Evolutionary conservation across 495 filamentous ascomycete genomes (phyloP).

Genomic region (Podospora bellae-mahoneyi): DNA sequence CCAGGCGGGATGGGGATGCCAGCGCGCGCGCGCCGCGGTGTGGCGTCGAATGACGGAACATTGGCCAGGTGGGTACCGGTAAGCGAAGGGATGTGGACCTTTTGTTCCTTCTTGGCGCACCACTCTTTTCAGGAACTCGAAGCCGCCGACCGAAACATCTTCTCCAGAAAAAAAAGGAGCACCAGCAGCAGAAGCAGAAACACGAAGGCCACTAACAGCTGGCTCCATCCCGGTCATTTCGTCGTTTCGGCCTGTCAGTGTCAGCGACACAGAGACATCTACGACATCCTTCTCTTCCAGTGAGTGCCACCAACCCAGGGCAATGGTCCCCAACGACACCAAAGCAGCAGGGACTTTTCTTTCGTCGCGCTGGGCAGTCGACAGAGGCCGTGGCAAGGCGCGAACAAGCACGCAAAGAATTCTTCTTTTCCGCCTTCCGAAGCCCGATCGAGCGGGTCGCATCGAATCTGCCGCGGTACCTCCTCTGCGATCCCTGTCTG

Average conservation of each 20-base stretch:
- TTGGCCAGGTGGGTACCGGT: background rate
- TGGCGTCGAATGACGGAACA: background rate
- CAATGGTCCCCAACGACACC: background rate
- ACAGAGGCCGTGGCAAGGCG: background rate
- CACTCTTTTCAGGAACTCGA: background rate
- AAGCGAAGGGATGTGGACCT: background rate
- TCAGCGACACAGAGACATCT: too few relatives aligned
- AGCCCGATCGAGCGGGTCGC: slow-evolving; percentile 5
- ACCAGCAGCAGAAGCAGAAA: background rate
- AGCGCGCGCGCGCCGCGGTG: too few relatives aligned
- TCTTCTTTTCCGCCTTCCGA: background rate
- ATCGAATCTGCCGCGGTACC: background rate
- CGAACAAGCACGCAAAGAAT: background rate
- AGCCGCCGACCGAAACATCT: background rate
- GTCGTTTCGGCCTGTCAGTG: background rate
- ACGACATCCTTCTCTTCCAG: too few relatives aligned
- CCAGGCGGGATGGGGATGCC: too few relatives aligned
- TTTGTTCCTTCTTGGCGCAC: background rate
- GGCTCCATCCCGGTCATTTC: background rate
- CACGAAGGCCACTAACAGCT: background rate
- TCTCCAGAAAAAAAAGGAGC: background rate
- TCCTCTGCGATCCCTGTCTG: background rate
- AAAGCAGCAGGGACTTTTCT: background rate
- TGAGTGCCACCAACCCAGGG: background rate
- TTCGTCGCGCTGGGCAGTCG: background rate